Percentiles rank a stretch among this genome's conserved stretches.
Evolutionary conservation across 78 protist genomes (phyloP).

Genomic region (Dictyostelium brefeldianum): DNA sequence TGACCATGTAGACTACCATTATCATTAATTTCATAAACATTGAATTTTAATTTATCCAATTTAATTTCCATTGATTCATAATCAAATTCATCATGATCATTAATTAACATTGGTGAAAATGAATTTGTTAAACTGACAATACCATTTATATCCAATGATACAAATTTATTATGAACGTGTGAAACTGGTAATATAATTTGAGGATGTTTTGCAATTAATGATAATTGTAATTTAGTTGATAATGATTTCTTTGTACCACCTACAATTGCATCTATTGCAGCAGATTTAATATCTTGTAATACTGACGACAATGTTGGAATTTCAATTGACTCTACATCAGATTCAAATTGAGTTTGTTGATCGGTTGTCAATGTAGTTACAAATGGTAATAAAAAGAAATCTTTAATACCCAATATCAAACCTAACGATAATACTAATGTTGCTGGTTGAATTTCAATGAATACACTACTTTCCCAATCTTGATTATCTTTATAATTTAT

Average conservation of each 20-base stretch:
- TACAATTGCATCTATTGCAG: background rate
- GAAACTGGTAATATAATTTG: slow-evolving; percentile 50
- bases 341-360: background rate
- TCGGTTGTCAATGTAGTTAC: slow-evolving; percentile 2
- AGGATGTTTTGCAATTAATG: background rate
- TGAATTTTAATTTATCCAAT: background rate
- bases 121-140: slow-evolving; percentile 5
- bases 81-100: background rate
- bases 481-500: background rate
- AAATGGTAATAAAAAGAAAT: slow-evolving; percentile 75
- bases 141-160: background rate
- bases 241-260: background rate
- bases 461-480: slow-evolving; percentile 27
- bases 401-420: slow-evolving; percentile 50
- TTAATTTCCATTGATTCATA: background rate
- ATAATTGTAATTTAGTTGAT: background rate
- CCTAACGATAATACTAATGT: slow-evolving; percentile 11
- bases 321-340: background rate
- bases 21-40: background rate
- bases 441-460: background rate
- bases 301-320: background rate
- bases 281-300: background rate
- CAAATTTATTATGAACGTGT: background rate
- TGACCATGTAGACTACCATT: background rate
- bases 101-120: slow-evolving; percentile 13